These are phyloP conservation scores for Raphanus hybrid DNA, from an alignment of 441 rosid species.

Conservation along the genomic window DNA sequence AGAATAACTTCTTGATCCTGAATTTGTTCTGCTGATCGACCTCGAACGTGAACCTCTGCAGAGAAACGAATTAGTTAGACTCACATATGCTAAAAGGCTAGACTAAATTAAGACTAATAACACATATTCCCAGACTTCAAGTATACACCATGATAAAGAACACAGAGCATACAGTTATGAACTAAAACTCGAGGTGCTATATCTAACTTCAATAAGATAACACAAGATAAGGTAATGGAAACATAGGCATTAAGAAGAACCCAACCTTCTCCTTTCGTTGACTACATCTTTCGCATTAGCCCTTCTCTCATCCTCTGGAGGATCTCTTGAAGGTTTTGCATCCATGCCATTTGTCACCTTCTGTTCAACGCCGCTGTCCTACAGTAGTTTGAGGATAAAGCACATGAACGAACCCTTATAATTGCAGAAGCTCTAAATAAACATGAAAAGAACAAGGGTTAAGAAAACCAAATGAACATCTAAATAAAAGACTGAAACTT, in stretches of 20 bases:
- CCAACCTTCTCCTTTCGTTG: constrained; percentile 73
- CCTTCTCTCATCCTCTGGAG: constrained; percentile 55
- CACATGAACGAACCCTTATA: constrained; percentile 99
- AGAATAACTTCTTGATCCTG: constrained; percentile 69
- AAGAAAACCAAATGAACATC: constrained; percentile 53
- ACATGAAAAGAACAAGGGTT: constrained; percentile 83
- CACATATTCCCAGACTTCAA: constrained; percentile 11
- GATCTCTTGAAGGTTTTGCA: constrained; percentile 49
- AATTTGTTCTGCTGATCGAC: constrained; percentile 60
- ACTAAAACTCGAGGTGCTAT: not conserved
- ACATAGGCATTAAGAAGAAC: constrained; percentile 4
- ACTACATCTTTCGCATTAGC: constrained; percentile 61
- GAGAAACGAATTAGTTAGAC: constrained; percentile 25
- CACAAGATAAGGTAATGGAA: not conserved
- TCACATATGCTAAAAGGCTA: not conserved
- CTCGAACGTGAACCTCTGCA: constrained; percentile 64
- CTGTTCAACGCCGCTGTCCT: constrained; percentile 72
- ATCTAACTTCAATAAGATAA: not conserved
- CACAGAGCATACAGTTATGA: not conserved
- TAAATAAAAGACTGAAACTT: constrained; percentile 44
- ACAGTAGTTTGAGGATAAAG: constrained; percentile 99
- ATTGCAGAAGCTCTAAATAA: constrained; percentile 99
- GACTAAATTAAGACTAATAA: not conserved
- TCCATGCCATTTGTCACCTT: constrained; percentile 57
- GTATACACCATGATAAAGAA: constrained; percentile 12